Percentiles rank a stretch among this genome's conserved stretches.
These are phyloP conservation scores for Nidularia sp. DNA, from an alignment of 768 basidiomycete species.

Conservation along the genomic window DNA sequence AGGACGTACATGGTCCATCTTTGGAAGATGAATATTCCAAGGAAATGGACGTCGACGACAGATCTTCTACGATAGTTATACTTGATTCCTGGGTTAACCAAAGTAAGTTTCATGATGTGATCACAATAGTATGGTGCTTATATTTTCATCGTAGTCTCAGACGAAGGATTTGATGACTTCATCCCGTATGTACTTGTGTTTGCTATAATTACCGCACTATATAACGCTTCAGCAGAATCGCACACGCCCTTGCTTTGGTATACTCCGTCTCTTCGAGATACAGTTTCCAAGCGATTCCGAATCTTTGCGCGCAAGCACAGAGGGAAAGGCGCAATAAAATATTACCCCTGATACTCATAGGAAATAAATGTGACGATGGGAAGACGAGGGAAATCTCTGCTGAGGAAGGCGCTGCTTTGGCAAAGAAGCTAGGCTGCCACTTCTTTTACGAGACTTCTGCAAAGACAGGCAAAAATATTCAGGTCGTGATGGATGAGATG, in stretches of 20 bases:
- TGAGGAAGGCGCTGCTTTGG: slow-evolving; percentile 18
- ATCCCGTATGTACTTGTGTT: slow-evolving; percentile 9
- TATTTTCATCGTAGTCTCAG: slow-evolving; percentile 4
- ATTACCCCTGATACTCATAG: slow-evolving; percentile 16
- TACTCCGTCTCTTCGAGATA: slow-evolving; percentile 17
- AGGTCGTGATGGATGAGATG: slow-evolving; percentile 8
- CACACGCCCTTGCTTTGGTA: slow-evolving; percentile 16
- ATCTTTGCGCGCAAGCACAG: slow-evolving; percentile 16
- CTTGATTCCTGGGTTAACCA: slow-evolving; percentile 18
- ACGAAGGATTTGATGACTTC: slow-evolving; percentile 10
- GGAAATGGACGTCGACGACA: slow-evolving; percentile 10
- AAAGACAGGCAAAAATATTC: slow-evolving; percentile 19
- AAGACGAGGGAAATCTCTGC: slow-evolving; percentile 14
- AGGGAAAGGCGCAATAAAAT: slow-evolving; percentile 10
- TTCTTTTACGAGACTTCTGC: slow-evolving; percentile 23
- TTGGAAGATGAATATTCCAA: slow-evolving; percentile 9
- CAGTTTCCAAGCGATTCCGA: slow-evolving; percentile 18
- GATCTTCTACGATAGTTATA: slow-evolving; percentile 7
- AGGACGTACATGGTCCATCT: neutral
- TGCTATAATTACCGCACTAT: neutral
- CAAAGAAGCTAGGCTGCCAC: slow-evolving; percentile 17
- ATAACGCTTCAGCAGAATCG: slow-evolving; percentile 6
- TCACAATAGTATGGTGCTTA: neutral
- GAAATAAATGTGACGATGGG: slow-evolving; percentile 19
- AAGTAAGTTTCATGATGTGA: slow-evolving; percentile 6